phyloP scores from a whole-genome alignment of 2,329 filamentous ascomycete species.

The Nannizziopsis barbatae region DNA sequence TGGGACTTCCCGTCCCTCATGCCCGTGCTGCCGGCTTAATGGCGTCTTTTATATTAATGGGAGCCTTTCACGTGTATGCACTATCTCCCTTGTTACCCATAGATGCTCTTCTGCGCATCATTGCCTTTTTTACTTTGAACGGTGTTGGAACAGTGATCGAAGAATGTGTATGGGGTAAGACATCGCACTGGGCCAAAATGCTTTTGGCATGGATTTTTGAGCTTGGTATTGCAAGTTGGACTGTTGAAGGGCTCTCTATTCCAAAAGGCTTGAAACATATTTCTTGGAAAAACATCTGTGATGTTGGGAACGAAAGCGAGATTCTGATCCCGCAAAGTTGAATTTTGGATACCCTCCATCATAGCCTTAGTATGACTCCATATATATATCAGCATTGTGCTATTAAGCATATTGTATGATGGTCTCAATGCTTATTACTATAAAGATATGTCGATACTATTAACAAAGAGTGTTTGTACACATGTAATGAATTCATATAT shows the following conservation, averaged over 20 bases:
- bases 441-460: not conserved
- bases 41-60: slow-evolving; percentile 32
- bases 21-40: slow-evolving; percentile 29
- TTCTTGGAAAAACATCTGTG: slow-evolving; percentile 16
- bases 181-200: slow-evolving; percentile 19
- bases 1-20: slow-evolving; percentile 23
- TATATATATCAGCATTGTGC: too few species aligned
- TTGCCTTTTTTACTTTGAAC: slow-evolving; percentile 32
- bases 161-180: slow-evolving; percentile 19
- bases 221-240: slow-evolving; percentile 21
- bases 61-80: slow-evolving; percentile 31
- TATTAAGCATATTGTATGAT: too few species aligned
- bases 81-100: slow-evolving; percentile 26
- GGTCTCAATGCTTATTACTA: not conserved
- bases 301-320: slow-evolving; percentile 12
- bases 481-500: too few species aligned
- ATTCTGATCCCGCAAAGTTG: not conserved
- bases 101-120: slow-evolving; percentile 26
- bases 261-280: slow-evolving; percentile 18
- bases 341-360: too few species aligned
- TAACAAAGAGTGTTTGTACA: not conserved
- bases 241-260: slow-evolving; percentile 19
- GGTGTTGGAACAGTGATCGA: slow-evolving; percentile 28
- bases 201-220: slow-evolving; percentile 22
- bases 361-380: not conserved